Conservation (phyloP, 2,329 filamentous ascomycete genomes). For the Venturia carpophila region DNA sequence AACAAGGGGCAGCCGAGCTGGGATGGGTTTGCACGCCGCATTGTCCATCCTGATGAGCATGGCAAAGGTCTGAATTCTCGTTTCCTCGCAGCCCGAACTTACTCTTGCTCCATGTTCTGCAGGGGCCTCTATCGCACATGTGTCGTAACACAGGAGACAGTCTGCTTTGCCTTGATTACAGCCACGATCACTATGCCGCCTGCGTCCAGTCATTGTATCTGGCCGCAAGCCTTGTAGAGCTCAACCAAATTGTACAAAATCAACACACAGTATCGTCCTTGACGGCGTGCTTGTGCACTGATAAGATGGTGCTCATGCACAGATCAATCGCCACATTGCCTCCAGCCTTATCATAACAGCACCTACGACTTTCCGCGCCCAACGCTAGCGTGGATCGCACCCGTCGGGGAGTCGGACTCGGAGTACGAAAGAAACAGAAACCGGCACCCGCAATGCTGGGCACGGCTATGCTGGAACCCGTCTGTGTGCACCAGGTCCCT, state of each 20-base stretch:
- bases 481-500: not conserved
- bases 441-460: not conserved
- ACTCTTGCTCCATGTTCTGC: too few relatives aligned
- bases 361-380: not conserved
- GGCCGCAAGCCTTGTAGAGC: not conserved
- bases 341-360: not conserved
- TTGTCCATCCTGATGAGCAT: not conserved
- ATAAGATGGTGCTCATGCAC: not conserved
- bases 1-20: not conserved
- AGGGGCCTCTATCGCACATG: too few relatives aligned
- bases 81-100: not conserved
- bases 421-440: not conserved
- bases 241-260: not conserved
- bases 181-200: too few relatives aligned
- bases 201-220: not conserved
- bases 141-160: too few relatives aligned
- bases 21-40: not conserved
- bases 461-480: not conserved
- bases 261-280: not conserved
- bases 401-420: not conserved
- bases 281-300: not conserved
- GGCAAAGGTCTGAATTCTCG: not conserved
- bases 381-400: not conserved
- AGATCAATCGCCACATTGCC: not conserved
- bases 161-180: too few relatives aligned